phyloP scores from a whole-genome alignment of 768 basidiomycete genomes.

The Termitomyces sp. region DNA sequence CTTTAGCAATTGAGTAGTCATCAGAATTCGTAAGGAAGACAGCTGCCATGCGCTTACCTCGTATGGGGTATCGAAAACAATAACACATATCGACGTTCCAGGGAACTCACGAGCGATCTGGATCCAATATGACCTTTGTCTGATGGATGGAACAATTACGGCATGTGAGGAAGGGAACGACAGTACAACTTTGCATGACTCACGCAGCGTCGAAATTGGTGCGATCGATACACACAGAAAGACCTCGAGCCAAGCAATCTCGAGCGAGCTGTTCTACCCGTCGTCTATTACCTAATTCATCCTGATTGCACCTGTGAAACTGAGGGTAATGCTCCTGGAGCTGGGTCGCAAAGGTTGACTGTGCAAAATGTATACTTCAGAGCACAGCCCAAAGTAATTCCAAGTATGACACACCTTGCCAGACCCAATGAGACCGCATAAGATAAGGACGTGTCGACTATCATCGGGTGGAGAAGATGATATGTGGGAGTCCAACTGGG shows the following conservation, averaged over 20 bases:
- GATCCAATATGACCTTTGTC: constrained; percentile 73
- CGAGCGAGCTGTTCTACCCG: constrained; percentile 59
- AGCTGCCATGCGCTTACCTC: constrained; percentile 40
- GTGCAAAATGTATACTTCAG: constrained; percentile 3
- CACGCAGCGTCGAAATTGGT: constrained; percentile 70
- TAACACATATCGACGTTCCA: constrained; percentile 59
- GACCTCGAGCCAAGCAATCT: constrained; percentile 44
- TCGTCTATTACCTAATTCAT: constrained; percentile 66
- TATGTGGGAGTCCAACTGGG: no score
- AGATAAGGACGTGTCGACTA: constrained; percentile 48
- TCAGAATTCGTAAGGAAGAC: constrained; percentile 5
- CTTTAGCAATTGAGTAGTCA: constrained; percentile 25
- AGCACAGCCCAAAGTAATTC: neutral
- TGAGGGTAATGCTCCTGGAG: constrained; percentile 53
- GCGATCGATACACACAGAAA: constrained; percentile 75
- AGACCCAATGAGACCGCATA: constrained; percentile 70
- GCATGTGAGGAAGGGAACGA: neutral
- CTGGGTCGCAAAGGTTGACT: constrained; percentile 69
- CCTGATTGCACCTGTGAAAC: constrained; percentile 74
- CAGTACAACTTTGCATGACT: constrained; percentile 18
- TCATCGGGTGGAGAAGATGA: no score
- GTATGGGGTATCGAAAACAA: constrained; percentile 75
- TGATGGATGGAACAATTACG: constrained; percentile 20
- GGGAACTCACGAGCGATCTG: constrained; percentile 64
- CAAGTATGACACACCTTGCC: constrained; percentile 48